These are phyloP conservation scores for Neostapfia colusana DNA, from an alignment of 176 grass and related monocot genomes.

Conservation along the genomic window DNA sequence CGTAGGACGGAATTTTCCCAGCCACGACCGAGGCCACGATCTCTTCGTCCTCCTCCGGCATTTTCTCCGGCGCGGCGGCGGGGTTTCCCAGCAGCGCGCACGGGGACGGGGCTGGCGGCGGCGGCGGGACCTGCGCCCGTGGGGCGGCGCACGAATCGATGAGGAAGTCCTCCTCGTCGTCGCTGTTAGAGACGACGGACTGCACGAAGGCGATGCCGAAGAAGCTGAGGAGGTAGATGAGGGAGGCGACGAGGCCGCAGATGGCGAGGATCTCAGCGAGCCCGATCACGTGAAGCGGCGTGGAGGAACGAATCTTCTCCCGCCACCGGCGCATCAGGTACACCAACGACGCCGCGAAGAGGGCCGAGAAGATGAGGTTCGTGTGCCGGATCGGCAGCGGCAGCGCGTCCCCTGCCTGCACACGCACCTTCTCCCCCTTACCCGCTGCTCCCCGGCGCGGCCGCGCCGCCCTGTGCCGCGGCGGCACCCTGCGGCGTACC, in stretches of 20 bases:
- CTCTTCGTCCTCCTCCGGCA: conserved; percentile 62
- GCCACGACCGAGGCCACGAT: conserved; percentile 50
- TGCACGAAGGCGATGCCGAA: conserved; percentile 84
- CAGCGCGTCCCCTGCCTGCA: conserved; percentile 60
- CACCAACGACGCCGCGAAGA: conserved; percentile 63
- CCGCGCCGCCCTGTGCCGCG: not conserved
- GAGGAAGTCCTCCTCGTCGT: conserved; percentile 71
- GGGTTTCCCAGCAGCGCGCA: conserved; percentile 44
- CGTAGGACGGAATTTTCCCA: conserved; percentile 61
- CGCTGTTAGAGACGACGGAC: conserved; percentile 68
- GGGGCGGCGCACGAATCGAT: conserved; percentile 3
- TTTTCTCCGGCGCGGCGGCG: conserved; percentile 33
- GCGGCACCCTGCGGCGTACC: conserved; percentile 28
- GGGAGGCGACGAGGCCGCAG: conserved; percentile 66
- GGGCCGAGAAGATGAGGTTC: conserved; percentile 60
- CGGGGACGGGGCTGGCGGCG: conserved; percentile 19
- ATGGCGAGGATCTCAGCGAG: conserved; percentile 74
- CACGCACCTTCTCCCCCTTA: not conserved
- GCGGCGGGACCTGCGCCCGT: not conserved
- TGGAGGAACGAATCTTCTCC: conserved; percentile 72
- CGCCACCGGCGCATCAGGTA: conserved; percentile 81
- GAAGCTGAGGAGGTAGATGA: conserved; percentile 83
- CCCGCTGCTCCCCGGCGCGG: not conserved
- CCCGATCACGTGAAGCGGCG: conserved; percentile 65
- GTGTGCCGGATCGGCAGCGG: conserved; percentile 72